Evolutionary conservation across 805 yeast genomes (phyloP).

Genomic region (Komagataella phaffii): DNA sequence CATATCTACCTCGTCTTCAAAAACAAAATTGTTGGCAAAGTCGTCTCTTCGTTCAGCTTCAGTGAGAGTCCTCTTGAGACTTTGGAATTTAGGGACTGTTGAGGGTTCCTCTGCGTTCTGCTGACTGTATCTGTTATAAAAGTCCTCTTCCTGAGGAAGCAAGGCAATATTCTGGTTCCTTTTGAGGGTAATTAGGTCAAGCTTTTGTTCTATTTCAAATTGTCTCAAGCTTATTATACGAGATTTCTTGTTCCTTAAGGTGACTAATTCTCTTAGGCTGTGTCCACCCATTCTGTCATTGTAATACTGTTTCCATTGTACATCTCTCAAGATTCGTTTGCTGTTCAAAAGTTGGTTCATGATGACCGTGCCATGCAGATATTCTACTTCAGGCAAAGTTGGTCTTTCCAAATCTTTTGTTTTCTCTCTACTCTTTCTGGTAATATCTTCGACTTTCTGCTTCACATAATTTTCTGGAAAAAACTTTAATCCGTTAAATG

Average conservation of each 20-base stretch:
- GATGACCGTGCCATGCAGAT: conserved; percentile 33
- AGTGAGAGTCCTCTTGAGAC: background rate
- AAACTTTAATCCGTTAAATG: background rate
- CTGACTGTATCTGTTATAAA: background rate
- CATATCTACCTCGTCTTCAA: conserved; percentile 14
- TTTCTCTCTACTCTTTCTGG: conserved; percentile 12
- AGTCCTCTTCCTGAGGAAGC: background rate
- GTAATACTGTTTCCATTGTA: conserved; percentile 37
- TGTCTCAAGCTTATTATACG: background rate
- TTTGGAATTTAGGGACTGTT: background rate
- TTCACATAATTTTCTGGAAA: background rate
- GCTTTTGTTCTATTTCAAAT: background rate
- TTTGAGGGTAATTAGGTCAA: conserved; percentile 1
- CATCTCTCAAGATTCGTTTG: conserved; percentile 25
- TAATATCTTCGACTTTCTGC: background rate
- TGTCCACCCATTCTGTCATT: conserved; percentile 25
- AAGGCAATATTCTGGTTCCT: background rate
- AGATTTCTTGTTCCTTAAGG: conserved; percentile 1
- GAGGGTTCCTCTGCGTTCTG: background rate
- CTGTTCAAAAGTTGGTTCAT: conserved; percentile 28
- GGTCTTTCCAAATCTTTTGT: background rate
- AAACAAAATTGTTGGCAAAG: conserved; percentile 12
- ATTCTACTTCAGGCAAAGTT: conserved; percentile 31
- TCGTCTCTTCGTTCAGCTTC: conserved; percentile 1
- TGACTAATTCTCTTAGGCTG: conserved; percentile 3